phyloP scores from a whole-genome alignment of 202 grass and related monocot species.

The Schoenoplectus tabernaemontani region DNA sequence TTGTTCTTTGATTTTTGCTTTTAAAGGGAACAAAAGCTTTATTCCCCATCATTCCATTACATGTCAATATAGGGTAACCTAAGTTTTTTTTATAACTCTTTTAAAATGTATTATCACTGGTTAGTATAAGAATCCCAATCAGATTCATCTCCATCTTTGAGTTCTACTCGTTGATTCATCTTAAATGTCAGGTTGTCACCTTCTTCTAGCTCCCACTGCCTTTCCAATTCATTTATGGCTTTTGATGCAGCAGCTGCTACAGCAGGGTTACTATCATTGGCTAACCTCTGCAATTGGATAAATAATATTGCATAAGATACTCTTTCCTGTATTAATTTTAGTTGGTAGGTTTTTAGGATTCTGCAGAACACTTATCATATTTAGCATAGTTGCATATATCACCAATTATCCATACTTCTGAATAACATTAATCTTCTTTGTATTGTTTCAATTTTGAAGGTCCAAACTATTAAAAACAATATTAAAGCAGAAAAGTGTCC shows the following conservation, averaged over 20 bases:
- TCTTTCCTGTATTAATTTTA: background rate
- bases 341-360: background rate
- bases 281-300: conserved; percentile 55
- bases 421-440: background rate
- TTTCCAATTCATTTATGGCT: conserved; percentile 82
- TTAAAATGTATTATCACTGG: background rate
- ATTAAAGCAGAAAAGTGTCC: background rate
- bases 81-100: background rate
- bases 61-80: background rate
- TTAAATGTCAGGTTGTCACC: conserved; percentile 83
- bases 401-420: background rate
- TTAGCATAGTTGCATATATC: background rate
- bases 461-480: background rate
- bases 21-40: conserved; percentile 11
- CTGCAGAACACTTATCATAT: background rate
- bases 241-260: conserved; percentile 62
- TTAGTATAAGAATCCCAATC: background rate
- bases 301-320: background rate
- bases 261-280: conserved; percentile 76
- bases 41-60: background rate
- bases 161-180: conserved; percentile 39
- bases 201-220: conserved; percentile 96
- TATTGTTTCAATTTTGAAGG: background rate
- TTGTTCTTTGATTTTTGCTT: conserved; percentile 10
- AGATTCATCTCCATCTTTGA: background rate